A percentile compares a stretch with the other conserved stretches of the same genome.
Conservation (phyloP, 2,329 filamentous ascomycete species). For the Xylariaceae sp. region DNA sequence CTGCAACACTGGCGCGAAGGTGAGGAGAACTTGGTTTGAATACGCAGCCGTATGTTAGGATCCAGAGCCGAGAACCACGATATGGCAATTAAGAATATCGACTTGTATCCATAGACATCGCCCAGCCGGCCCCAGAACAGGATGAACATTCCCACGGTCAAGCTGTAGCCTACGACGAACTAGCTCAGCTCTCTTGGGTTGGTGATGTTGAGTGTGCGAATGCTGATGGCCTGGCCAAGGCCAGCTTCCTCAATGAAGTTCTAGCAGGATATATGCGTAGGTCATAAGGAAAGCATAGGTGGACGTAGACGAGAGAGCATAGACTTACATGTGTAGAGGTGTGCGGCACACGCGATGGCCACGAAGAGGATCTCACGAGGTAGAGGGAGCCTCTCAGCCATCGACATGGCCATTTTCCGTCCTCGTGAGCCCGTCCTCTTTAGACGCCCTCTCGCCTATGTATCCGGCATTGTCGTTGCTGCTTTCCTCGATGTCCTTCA, state of each 20-base stretch:
- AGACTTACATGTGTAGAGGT: not conserved
- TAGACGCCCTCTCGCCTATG: too few relatives aligned
- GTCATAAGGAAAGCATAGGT: not conserved
- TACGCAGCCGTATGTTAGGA: constrained; percentile 43
- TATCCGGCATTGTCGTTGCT: too few relatives aligned
- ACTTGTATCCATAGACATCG: constrained; percentile 54
- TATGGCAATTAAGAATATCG: constrained; percentile 50
- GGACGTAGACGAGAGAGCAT: not conserved
- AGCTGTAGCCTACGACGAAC: not conserved
- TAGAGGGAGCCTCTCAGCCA: not conserved
- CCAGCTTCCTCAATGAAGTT: not conserved
- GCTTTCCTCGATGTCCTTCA: too few relatives aligned
- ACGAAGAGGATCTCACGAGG: not conserved
- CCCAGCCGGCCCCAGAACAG: constrained; percentile 53
- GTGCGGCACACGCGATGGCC: not conserved
- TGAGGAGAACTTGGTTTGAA: constrained; percentile 46
- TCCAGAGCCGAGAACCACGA: constrained; percentile 50
- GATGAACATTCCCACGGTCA: constrained; percentile 50
- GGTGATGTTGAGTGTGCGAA: not conserved
- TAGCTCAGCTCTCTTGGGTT: not conserved
- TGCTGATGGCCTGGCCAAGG: not conserved
- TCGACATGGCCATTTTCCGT: not conserved
- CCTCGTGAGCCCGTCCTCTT: too few relatives aligned
- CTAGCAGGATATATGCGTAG: not conserved
- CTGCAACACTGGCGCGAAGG: constrained; percentile 55